phyloP scores from a whole-genome alignment of 768 basidiomycete species.

The Melanogaster broomeanus region DNA sequence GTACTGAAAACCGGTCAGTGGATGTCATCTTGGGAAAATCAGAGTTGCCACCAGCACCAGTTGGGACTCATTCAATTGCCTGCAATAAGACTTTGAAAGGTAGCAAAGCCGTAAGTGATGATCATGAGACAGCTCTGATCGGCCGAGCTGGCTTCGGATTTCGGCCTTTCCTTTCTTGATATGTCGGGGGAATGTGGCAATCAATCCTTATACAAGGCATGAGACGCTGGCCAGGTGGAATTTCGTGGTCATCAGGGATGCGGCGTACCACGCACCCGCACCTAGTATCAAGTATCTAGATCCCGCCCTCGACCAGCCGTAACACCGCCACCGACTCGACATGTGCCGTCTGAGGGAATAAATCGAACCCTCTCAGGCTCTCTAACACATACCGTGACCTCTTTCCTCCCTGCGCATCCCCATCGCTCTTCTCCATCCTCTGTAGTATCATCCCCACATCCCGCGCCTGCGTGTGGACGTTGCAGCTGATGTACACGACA shows the following conservation, averaged over 20 bases:
- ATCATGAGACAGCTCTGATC: neutral
- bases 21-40: too few species aligned
- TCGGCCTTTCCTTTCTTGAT: too few species aligned
- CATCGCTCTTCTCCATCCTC: constrained; percentile 43
- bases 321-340: constrained; percentile 82
- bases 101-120: neutral
- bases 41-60: too few species aligned
- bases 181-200: too few species aligned
- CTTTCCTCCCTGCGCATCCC: constrained; percentile 36
- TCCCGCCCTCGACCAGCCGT: constrained; percentile 37
- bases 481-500: constrained; percentile 92
- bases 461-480: constrained; percentile 90
- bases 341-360: constrained; percentile 97
- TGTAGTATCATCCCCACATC: constrained; percentile 75
- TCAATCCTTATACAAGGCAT: too few species aligned
- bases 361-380: constrained; percentile 84
- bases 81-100: too few species aligned
- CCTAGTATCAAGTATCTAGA: neutral
- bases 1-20: too few species aligned
- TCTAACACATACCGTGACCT: constrained; percentile 71
- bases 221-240: too few species aligned
- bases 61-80: too few species aligned
- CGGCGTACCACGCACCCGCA: neutral
- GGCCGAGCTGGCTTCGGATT: too few species aligned
- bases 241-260: too few species aligned